Conservation (phyloP, 2,329 filamentous ascomycete genomes). For the Endothia cerciana region DNA sequence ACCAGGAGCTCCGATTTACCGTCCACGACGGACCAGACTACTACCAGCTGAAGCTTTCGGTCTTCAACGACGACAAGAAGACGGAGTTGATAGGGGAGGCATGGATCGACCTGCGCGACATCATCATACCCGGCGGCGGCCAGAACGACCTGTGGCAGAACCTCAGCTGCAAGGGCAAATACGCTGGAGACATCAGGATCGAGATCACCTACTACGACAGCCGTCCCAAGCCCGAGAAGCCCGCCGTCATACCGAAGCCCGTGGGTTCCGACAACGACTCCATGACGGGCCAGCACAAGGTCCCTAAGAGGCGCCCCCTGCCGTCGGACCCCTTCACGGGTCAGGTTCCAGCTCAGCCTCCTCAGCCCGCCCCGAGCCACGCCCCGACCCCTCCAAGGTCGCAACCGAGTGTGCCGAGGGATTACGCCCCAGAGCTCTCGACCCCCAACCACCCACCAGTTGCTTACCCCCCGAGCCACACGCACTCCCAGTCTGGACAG, state of each 20-base stretch:
- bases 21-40: constrained; percentile 98
- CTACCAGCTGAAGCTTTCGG: constrained; percentile 89
- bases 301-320: constrained; percentile 81
- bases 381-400: constrained; percentile 29
- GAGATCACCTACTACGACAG: constrained; percentile 97
- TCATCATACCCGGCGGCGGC: constrained; percentile 86
- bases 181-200: constrained; percentile 90
- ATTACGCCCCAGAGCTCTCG: constrained; percentile 34
- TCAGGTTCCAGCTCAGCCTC: constrained; percentile 49
- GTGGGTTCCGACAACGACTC: constrained; percentile 40
- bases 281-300: constrained; percentile 54
- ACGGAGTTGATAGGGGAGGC: constrained; percentile 95
- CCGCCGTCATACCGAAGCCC: constrained; percentile 57
- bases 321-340: constrained; percentile 75
- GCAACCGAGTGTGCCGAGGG: constrained; percentile 27
- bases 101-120: constrained; percentile 81
- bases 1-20: constrained; percentile 93
- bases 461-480: constrained; percentile 52
- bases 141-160: constrained; percentile 92
- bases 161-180: constrained; percentile 87
- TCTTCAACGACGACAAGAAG: constrained; percentile 98
- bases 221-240: constrained; percentile 78
- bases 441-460: constrained; percentile 46
- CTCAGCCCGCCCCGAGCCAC: constrained; percentile 37
- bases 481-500: constrained; percentile 57